Base-by-base conservation (phyloP, 345 rosid species). In the Lumnitzera littorea region DNA sequence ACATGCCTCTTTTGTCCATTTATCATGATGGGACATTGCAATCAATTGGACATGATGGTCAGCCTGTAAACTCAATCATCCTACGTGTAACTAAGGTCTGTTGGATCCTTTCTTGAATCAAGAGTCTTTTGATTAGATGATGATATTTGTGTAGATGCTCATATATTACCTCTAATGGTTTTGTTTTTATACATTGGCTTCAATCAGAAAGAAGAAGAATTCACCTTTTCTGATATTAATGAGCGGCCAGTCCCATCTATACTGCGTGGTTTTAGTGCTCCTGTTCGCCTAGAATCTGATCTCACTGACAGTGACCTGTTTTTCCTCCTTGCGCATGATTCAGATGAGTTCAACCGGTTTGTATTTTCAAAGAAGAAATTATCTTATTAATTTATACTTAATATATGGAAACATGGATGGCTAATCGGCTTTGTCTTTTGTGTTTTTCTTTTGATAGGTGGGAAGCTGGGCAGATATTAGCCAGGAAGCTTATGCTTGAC, bases 381-480 rank as follows among this genome's bases (percentile, higher is more conserved):
- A 36, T 41, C 25, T 13, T 23, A 51, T 62, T 15, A 48, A 64
- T 46, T 56, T 46, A 46, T 54, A 56, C 62, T 0, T 8, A 24
- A 11, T 20, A 59, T 49, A 14, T 3, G 24, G 54, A 67, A 60
- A 50, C 50, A 67, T 48, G 61, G 48, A 53, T 58, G 55, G 23
- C 31, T 48, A 63, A 14, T 57, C 62, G 24, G 50, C 61, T 20
- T 20, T 48, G 46, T 27, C 53, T 17, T 5, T 55, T 24, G 14
- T 62, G 47, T 61, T 69, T 58, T 15, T 56, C 61, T 76, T 27
- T 64, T 73, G 43, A 36, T 68, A 90, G 99, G 51, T 94, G 97
- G 99, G 99, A 94, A 80, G 95, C 99, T 3, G 99, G 97, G 55
- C 99, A 94, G 71, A 66, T 91, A 57, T 72, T 94, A 70, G 97